Evolutionary conservation across 371 early-diverging fungal genomes (phyloP).

Genomic region (Mortierella sp.): DNA sequence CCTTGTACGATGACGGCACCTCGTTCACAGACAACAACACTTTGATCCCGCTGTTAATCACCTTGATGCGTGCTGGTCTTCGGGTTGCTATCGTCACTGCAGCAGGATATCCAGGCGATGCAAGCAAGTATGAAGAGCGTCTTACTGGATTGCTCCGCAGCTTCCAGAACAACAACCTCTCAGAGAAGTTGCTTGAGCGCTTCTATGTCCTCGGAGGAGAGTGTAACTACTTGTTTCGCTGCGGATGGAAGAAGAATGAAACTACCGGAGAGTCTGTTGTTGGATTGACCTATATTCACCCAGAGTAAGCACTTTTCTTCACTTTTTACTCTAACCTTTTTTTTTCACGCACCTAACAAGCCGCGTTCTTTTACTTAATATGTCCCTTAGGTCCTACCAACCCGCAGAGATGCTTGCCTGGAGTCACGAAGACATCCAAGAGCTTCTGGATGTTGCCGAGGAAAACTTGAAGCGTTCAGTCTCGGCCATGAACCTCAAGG

Average conservation of each 20-base stretch:
- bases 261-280: constrained; percentile 49
- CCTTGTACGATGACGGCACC: constrained; percentile 86
- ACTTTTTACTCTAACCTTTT: not conserved
- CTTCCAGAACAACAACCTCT: constrained; percentile 62
- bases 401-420: constrained; percentile 59
- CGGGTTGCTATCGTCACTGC: constrained; percentile 88
- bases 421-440: constrained; percentile 64
- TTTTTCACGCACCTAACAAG: not conserved
- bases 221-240: constrained; percentile 84
- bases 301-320: constrained; percentile 60
- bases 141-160: constrained; percentile 76
- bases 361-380: not conserved
- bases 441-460: constrained; percentile 78
- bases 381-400: constrained; percentile 53
- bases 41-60: constrained; percentile 69
- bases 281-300: constrained; percentile 71
- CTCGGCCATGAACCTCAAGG: constrained; percentile 70
- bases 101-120: constrained; percentile 81
- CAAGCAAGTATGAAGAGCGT: constrained; percentile 75
- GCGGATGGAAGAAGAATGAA: constrained; percentile 55
- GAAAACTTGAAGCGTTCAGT: constrained; percentile 65
- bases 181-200: constrained; percentile 57
- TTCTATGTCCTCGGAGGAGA: constrained; percentile 87
- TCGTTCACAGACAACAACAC: constrained; percentile 75
- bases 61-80: constrained; percentile 67